phyloP scores from a whole-genome alignment of 2,329 filamentous ascomycete genomes.

The Claviceps sp. region DNA sequence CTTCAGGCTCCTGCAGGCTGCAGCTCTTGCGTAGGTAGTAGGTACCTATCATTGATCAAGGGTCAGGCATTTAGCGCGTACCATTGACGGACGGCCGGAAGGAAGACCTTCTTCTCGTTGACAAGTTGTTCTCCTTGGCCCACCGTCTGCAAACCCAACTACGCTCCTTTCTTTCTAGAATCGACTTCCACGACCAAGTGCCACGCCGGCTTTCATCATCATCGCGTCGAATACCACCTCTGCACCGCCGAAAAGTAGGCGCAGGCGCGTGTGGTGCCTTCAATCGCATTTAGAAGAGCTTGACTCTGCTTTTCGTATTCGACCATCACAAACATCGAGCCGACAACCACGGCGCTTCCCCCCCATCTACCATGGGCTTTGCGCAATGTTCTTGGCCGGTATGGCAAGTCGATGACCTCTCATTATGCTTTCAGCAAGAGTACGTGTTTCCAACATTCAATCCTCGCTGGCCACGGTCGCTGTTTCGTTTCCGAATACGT shows the following conservation, averaged over 20 bases:
- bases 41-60: no score
- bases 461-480: background rate
- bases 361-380: slow-evolving; percentile 27
- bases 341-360: slow-evolving; percentile 6
- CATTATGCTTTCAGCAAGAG: slow-evolving; percentile 52
- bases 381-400: slow-evolving; percentile 43
- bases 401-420: slow-evolving; percentile 53
- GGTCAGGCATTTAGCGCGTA: no score
- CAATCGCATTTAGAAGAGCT: background rate
- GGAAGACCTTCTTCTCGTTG: background rate
- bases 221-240: background rate
- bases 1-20: no score
- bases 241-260: slow-evolving; percentile 1
- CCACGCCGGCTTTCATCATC: background rate
- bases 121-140: background rate
- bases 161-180: background rate
- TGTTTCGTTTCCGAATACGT: background rate
- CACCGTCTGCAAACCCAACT: background rate
- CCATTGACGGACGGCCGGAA: no score
- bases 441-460: slow-evolving; percentile 28
- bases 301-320: background rate
- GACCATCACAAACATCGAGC: background rate
- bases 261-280: background rate
- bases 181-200: background rate
- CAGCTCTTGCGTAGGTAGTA: no score